A percentile compares a stretch with the other conserved stretches of the same genome.
phyloP scores from a whole-genome alignment of 2,329 filamentous ascomycete genomes.

The Gaeumannomyces sp. region DNA sequence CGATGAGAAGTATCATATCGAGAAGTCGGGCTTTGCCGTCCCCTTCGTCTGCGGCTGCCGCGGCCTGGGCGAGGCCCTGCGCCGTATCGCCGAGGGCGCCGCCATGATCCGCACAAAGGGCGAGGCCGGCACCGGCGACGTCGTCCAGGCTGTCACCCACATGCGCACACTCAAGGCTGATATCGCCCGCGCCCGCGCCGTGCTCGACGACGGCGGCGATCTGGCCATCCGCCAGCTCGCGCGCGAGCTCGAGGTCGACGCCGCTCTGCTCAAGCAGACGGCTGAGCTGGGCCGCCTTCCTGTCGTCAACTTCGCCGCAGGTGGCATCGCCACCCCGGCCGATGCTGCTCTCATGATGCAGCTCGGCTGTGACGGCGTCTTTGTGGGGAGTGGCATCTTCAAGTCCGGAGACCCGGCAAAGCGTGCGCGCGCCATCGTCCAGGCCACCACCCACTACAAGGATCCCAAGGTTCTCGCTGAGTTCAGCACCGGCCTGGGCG shows the following conservation, averaged over 20 bases:
- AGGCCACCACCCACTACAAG: slow-evolving; percentile 84
- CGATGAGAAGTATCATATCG: slow-evolving; percentile 84
- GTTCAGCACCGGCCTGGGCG: slow-evolving; percentile 82
- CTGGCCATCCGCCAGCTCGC: slow-evolving; percentile 62
- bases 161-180: slow-evolving; percentile 85
- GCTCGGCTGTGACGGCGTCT: slow-evolving; percentile 94
- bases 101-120: slow-evolving; percentile 99
- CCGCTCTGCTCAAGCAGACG: slow-evolving; percentile 74
- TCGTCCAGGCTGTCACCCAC: slow-evolving; percentile 93
- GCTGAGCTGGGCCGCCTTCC: slow-evolving; percentile 82
- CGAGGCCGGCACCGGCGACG: slow-evolving; percentile 93
- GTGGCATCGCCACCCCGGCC: slow-evolving; percentile 97
- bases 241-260: slow-evolving; percentile 74
- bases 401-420: slow-evolving; percentile 88
- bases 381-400: slow-evolving; percentile 96
- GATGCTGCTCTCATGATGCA: slow-evolving; percentile 98
- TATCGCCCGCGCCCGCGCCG: slow-evolving; percentile 72
- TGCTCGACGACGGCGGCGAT: slow-evolving; percentile 52
- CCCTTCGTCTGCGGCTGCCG: slow-evolving; percentile 97
- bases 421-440: slow-evolving; percentile 89
- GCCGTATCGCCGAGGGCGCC: slow-evolving; percentile 85
- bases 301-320: slow-evolving; percentile 96
- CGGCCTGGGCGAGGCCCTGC: slow-evolving; percentile 86
- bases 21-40: slow-evolving; percentile 74
- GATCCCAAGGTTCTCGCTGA: slow-evolving; percentile 82